Evolutionary conservation across 306 rosid genomes (phyloP), one percentile per base, ranked within the genome.

Genomic region (Carpinus fangiana): DNA sequence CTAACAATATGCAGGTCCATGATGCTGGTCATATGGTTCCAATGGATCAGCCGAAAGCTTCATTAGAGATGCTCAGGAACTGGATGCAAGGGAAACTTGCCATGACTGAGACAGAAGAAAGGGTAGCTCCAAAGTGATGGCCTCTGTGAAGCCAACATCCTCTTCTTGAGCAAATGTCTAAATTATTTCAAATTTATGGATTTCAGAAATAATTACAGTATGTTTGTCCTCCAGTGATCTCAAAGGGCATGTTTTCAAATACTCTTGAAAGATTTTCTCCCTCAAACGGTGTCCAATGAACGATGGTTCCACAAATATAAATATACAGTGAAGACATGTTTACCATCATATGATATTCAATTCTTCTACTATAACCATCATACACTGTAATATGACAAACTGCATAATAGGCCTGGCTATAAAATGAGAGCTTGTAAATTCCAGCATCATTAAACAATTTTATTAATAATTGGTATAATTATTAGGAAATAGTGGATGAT

Each of bases 11-110:
- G 36, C 70, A 90, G 97, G 91, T 94, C 43, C 87, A 88, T 55
- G 81, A 88, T 50, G 96, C 98, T 56, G 98, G 98, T 79, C 97
- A 92, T 77, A 85, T 94, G 96, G 97, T 94, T 72, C 98, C 96
- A 45, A 89, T 94, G 98, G 97, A 94, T 87, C 98, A 94, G 88
- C 96, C 97, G 59, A 84, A 94, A 80, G 96, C 90, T 26, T 90
- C 97, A 61, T 74, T 92, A 47, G 74, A 90, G 66, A 94, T 94
- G 98, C 79, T 94, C 56, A 85, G 73, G 64, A 83, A 69, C 70
- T 94, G 97, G 98, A 90, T 86, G 92, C 91, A 89, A 78, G 97
- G 94, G 36, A 92, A 87, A 78, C 82, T 90, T 73, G n/a, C 71
- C 14, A 70, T 16, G 38, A 73, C 74, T 11, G 84, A 38, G 54